Evolutionary conservation across 2,329 filamentous ascomycete genomes (phyloP), one percentile per base, ranked within the genome.

Genomic region (Trichoderma koningiopsis): DNA sequence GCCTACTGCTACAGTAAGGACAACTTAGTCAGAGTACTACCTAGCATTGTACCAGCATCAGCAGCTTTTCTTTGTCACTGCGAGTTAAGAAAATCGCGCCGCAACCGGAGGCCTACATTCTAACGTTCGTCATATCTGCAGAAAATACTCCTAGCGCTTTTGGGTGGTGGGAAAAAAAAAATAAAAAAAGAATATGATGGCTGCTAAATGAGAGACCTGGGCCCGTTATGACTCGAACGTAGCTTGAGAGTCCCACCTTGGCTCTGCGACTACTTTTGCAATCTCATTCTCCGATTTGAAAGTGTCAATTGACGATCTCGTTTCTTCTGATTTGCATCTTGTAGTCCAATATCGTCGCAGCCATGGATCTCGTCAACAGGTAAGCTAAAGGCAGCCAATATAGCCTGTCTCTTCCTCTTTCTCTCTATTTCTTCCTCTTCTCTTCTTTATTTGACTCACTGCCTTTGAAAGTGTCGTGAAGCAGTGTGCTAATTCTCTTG

Each of bases 331-430:
- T 43, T 29, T 29, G 10, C 35, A 47, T 2, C 27, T 22, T 22
- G 27, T 27, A 3, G 29, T 47, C 29, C 2, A 22, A 24, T n/a
- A 22, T 31, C 5, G 29, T 66, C 52, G 37, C 53, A 66, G 49
- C 29, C 58, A 89, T 89, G 87, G 87, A 89, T 84, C 82, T 89
- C 70, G 87, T 89, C 70, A 88, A 89, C 77, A 85, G 87, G 86
- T 87, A 79, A 83, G 83, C 80, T 35, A n/a, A 11, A 19, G 35
- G 10, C 29, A 35, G 33, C 8, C n/a, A 31, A 16, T n/a, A 2
- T 24, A 14, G 11, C 27, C 27, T 19, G 22, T 22, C 11, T 37
- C 16, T 40, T 4, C 22, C 10, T 16, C 56, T 22, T 29, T 43
- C 14, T 29, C n/a, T 33, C 8, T 22, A 5, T n/a, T 47, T 11